Percentiles rank a stretch among this genome's conserved stretches.
Evolutionary conservation across 768 basidiomycete genomes (phyloP).

Genomic region (Piloderma croceum): DNA sequence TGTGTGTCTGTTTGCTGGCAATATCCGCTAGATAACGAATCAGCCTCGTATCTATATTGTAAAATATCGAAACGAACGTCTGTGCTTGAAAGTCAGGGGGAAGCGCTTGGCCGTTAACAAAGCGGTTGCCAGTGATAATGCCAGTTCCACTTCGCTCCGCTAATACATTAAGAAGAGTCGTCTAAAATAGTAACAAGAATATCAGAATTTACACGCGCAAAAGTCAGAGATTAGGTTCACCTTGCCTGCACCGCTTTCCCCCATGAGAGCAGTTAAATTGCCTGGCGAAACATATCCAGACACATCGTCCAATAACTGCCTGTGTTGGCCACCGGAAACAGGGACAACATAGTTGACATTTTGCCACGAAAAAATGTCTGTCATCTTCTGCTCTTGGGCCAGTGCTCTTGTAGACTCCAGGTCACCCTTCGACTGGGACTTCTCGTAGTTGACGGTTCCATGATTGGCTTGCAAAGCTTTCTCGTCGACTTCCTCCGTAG

Average conservation of each 20-base stretch:
- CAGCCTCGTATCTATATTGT: constrained; percentile 40
- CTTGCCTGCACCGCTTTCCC: too few relatives aligned
- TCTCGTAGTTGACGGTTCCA: constrained; percentile 23
- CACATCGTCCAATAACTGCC: constrained; percentile 60
- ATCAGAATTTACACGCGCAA: constrained; percentile 31
- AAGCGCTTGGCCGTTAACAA: constrained; percentile 35
- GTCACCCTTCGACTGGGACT: constrained; percentile 12
- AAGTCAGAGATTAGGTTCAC: constrained; percentile 17
- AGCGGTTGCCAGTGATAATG: constrained; percentile 40
- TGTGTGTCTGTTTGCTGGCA: constrained; percentile 86
- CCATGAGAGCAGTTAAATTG: constrained; percentile 53
- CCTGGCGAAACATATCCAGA: constrained; percentile 81
- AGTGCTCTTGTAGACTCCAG: constrained; percentile 10
- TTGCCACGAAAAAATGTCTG: constrained; percentile 79
- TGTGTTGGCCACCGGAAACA: constrained; percentile 36
- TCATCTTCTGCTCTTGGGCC: constrained; percentile 25
- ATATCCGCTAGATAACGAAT: constrained; percentile 53
- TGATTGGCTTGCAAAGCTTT: constrained; percentile 25
- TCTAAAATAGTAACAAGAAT: constrained; percentile 22
- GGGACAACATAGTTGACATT: constrained; percentile 62
- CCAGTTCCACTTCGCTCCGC: constrained; percentile 44
- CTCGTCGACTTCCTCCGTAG: constrained; percentile 30
- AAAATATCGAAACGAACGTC: too few relatives aligned
- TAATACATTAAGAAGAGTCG: constrained; percentile 35
- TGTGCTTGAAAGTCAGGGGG: constrained; percentile 26